These are phyloP conservation scores for Trichoderma atroviride DNA, from an alignment of 2,329 filamentous ascomycete genomes.

Conservation along the genomic window DNA sequence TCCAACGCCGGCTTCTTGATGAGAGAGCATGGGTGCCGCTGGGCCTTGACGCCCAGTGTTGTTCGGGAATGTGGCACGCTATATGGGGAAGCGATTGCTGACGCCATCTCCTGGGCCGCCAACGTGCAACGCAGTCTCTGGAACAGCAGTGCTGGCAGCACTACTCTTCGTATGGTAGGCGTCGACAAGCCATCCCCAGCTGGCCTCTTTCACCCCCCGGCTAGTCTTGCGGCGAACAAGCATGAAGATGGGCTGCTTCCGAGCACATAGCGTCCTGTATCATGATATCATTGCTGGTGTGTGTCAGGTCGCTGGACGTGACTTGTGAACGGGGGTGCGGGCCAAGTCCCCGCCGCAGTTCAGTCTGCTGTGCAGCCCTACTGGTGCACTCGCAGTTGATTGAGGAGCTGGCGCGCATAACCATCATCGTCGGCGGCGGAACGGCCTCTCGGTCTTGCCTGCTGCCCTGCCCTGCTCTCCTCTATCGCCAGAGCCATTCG, in stretches of 20 bases:
- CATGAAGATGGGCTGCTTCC: conserved; percentile 29
- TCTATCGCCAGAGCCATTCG: background rate
- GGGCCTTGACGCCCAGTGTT: conserved; percentile 16
- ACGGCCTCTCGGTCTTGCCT: background rate
- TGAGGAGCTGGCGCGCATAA: conserved; percentile 23
- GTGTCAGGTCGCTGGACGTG: conserved; percentile 22
- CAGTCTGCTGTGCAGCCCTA: conserved; percentile 25
- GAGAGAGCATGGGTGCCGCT: conserved; percentile 22
- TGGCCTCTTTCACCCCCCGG: conserved; percentile 20
- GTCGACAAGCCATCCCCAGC: conserved; percentile 8
- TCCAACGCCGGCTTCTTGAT: conserved; percentile 15
- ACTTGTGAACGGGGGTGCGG: conserved; percentile 27
- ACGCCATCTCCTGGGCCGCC: conserved; percentile 24
- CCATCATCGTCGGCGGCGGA: conserved; percentile 13
- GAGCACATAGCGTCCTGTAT: conserved; percentile 32
- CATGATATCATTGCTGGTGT: conserved; percentile 40
- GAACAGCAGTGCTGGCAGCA: background rate
- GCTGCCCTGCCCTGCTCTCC: background rate
- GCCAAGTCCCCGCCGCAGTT: conserved; percentile 25
- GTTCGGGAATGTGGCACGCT: conserved; percentile 25
- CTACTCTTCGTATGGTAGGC: background rate
- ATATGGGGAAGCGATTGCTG: conserved; percentile 25
- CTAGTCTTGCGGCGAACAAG: conserved; percentile 26
- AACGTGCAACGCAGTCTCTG: conserved; percentile 19
- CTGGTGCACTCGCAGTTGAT: conserved; percentile 13